Evolutionary conservation across 768 basidiomycete species (phyloP).

Genomic region (Mycena metata): DNA sequence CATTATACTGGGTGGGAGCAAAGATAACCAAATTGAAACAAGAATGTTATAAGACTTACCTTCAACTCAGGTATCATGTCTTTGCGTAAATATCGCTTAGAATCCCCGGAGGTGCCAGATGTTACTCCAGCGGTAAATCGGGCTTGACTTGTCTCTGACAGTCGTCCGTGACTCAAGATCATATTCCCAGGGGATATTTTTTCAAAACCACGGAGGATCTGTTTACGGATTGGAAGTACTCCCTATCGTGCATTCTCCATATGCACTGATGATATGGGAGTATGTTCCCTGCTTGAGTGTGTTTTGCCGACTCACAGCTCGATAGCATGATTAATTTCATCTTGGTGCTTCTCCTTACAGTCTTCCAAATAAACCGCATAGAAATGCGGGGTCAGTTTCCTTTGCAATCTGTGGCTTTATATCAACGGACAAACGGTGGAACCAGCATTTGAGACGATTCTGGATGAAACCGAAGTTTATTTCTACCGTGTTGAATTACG

Average conservation of each 20-base stretch:
- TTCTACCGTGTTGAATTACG: no score
- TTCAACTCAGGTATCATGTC: background rate
- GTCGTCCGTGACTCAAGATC: background rate
- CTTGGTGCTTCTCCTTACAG: background rate
- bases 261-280: slow-evolving; percentile 4
- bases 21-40: background rate
- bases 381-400: background rate
- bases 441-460: background rate
- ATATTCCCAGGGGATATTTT: background rate
- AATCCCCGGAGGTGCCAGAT: background rate
- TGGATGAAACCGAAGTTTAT: no score
- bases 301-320: background rate
- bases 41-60: background rate
- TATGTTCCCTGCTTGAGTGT: background rate
- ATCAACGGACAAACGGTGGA: background rate
- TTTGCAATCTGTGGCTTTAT: background rate
- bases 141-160: background rate
- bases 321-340: background rate
- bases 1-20: background rate
- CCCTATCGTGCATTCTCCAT: background rate
- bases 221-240: background rate
- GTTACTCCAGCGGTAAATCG: background rate
- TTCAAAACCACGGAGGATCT: background rate
- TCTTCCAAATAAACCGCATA: background rate
- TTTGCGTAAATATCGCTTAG: background rate